Percentiles rank a stretch among this genome's conserved stretches.
These are phyloP conservation scores for Citrullus amarus DNA, from an alignment of 306 rosid genomes.

Conservation along the genomic window DNA sequence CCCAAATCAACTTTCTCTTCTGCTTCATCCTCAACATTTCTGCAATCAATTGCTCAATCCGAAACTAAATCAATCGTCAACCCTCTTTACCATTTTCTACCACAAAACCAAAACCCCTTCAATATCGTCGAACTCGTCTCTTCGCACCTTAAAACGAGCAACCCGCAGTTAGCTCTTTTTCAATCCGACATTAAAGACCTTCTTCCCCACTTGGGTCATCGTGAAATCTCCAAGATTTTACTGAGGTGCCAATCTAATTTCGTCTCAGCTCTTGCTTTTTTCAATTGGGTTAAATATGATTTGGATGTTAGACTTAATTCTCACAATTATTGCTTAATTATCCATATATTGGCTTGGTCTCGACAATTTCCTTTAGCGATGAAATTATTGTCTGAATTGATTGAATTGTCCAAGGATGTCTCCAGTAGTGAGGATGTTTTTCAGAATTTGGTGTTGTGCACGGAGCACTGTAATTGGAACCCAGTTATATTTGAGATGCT, in stretches of 20 bases:
- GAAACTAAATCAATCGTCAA: conserved; percentile 23
- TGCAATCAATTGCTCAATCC: conserved; percentile 31
- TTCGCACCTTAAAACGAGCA: conserved; percentile 36
- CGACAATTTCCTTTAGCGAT: conserved; percentile 42
- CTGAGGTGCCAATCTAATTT: conserved; percentile 66
- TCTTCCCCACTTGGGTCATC: conserved; percentile 51
- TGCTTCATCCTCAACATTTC: conserved; percentile 19
- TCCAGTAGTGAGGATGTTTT: conserved; percentile 34
- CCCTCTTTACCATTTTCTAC: conserved; percentile 69
- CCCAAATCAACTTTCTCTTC: conserved; percentile 19
- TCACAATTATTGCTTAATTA: conserved; percentile 43
- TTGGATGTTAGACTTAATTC: conserved; percentile 35
- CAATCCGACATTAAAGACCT: conserved; percentile 37
- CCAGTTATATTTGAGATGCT: conserved; percentile 67
- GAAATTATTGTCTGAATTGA: conserved; percentile 51
- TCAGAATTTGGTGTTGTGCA: conserved; percentile 26
- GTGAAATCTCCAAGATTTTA: conserved; percentile 61
- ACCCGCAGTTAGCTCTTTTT: conserved; percentile 26
- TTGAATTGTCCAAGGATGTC: conserved; percentile 23
- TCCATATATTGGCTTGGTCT: conserved; percentile 63
- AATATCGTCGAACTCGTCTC: conserved; percentile 58
- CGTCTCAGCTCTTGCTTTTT: conserved; percentile 51
- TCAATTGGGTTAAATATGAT: conserved; percentile 63
- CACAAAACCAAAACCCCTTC: conserved; percentile 67
- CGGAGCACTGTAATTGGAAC: conserved; percentile 75